phyloP scores from a whole-genome alignment of 2,329 filamentous ascomycete genomes.

The Botrytis porri region DNA sequence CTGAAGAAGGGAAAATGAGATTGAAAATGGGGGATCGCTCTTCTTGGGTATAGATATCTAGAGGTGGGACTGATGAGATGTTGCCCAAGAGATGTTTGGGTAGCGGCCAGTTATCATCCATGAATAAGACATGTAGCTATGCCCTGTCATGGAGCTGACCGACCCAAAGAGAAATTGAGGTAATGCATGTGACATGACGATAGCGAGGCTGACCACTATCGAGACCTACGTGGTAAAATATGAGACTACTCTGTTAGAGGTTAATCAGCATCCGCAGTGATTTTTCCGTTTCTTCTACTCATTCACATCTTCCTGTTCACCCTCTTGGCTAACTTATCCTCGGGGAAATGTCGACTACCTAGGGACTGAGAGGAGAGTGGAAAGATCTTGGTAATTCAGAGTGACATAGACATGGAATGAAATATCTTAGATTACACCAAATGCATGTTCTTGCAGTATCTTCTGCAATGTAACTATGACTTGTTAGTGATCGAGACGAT shows the following conservation, averaged over 20 bases:
- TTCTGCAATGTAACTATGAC: background rate
- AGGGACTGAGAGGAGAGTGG: background rate
- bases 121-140: background rate
- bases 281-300: background rate
- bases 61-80: background rate
- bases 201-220: background rate
- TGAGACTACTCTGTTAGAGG: background rate
- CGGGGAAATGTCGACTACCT: background rate
- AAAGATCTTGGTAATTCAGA: background rate
- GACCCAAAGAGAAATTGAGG: background rate
- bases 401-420: background rate
- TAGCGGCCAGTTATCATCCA: background rate
- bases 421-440: background rate
- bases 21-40: background rate
- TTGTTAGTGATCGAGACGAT: background rate
- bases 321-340: background rate
- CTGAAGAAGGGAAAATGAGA: background rate
- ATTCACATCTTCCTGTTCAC: background rate
- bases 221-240: background rate
- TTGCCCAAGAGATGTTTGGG: background rate
- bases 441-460: background rate
- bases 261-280: background rate
- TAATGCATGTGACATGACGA: background rate
- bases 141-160: background rate
- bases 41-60: background rate